Base-by-base conservation (phyloP, 2,329 filamentous ascomycete genomes). In the Pseudopithomyces maydicus region DNA sequence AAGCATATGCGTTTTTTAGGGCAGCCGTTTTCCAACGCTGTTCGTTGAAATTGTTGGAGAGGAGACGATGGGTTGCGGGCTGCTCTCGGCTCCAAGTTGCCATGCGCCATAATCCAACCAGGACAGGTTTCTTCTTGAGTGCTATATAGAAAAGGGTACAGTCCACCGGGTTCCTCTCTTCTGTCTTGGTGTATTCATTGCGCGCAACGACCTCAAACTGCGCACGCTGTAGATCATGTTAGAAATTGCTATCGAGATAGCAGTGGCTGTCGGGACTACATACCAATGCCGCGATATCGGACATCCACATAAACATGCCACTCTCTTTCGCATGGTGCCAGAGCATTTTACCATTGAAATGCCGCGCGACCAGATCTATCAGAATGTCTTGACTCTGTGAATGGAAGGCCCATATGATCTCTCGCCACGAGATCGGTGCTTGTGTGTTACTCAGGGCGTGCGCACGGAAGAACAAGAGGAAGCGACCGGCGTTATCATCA, bases 231-330 rank as follows among this genome's bases (percentile, higher is more conserved):
- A 15, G 35, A 38, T 8, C 6, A 14, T n/a, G n/a, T 62, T 32
- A 69, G 59, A 43, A 46, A 36, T n/a, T 36, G 2, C 22, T 33
- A 15, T 12, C 20, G n/a, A n/a, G 35, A 6, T 15, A 36, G 15
- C 11, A 14, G 35, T n/a, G n/a, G n/a, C n/a, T 14, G 11, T n/a
- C 3, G 11, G 35, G 12, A 36, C n/a, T 69, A 51, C 88, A 75
- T 82, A 95, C 91, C 72, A 98, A 80, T 20, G 92, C 88, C 53
- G 84, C 85, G 17, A 82, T 76, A 74, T 97, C 93, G 0, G 87
- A 86, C 61, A 99, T 82, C 94, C 95, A 99, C 88, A 97, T 94
- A 71, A 97, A 97, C 54, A 98, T 83, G 11, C 95, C 95, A 63
- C 90, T 91, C 71, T 96, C 90, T 45, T 90, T 84, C 1, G 94